A percentile compares a stretch with the other conserved stretches of the same genome.
These are phyloP conservation scores for Pseudocercospora ulei DNA, from an alignment of 2,329 filamentous ascomycete genomes.

Conservation along the genomic window DNA sequence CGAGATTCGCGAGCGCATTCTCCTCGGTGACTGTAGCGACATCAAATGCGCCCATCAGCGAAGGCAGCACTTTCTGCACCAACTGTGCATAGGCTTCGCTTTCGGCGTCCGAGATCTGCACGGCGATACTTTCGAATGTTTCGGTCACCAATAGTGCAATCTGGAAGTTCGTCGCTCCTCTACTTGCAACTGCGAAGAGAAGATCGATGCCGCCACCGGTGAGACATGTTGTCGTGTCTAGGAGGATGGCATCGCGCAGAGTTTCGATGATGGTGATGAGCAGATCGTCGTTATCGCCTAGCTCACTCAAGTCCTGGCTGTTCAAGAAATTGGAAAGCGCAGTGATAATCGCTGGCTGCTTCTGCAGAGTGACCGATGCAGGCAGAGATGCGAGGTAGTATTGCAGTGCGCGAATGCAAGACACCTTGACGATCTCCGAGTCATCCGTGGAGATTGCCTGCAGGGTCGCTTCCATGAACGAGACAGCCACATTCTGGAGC, in stretches of 20 bases:
- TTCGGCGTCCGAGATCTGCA: constrained; percentile 54
- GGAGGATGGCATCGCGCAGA: constrained; percentile 67
- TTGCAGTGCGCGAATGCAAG: constrained; percentile 80
- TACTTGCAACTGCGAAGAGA: constrained; percentile 79
- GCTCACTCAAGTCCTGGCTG: constrained; percentile 67
- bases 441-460: constrained; percentile 64
- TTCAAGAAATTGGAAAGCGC: constrained; percentile 64
- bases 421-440: constrained; percentile 82
- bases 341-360: constrained; percentile 53
- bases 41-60: constrained; percentile 79
- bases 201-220: constrained; percentile 66
- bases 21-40: constrained; percentile 77
- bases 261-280: constrained; percentile 84
- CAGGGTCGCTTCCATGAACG: constrained; percentile 62
- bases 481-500: constrained; percentile 48
- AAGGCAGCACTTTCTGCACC: constrained; percentile 77
- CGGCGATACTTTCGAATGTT: constrained; percentile 79
- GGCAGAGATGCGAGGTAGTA: constrained; percentile 51
- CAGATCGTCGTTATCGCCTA: constrained; percentile 82
- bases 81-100: constrained; percentile 63
- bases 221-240: constrained; percentile 66
- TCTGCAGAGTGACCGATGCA: constrained; percentile 43
- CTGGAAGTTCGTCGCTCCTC: constrained; percentile 83
- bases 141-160: constrained; percentile 79
- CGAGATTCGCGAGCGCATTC: constrained; percentile 72